A percentile compares a stretch with the other conserved stretches of the same genome.
phyloP scores from a whole-genome alignment of 1,139 yeast species.

The Zygosaccharomyces pseudobailii region DNA sequence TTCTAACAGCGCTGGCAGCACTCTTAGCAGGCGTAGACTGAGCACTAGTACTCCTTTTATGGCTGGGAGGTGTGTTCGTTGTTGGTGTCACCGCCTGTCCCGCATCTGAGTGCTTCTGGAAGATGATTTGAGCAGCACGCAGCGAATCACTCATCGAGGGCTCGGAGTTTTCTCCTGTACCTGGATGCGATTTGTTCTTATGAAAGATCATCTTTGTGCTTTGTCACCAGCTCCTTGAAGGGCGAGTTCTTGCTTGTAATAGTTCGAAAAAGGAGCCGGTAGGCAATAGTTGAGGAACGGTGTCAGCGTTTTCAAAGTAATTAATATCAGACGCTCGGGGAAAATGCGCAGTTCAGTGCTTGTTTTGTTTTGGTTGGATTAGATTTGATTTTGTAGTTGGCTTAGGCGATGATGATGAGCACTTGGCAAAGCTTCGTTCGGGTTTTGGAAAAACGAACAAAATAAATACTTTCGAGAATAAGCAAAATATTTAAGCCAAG shows the following conservation, averaged over 20 bases:
- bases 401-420: background rate
- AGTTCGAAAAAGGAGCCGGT: background rate
- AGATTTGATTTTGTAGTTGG: background rate
- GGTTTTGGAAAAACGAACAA: constrained; percentile 1
- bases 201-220: constrained; percentile 4
- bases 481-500: background rate
- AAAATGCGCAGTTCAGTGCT: background rate
- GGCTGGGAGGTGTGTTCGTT: background rate
- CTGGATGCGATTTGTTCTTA: constrained; percentile 11
- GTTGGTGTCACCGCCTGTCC: background rate
- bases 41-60: background rate
- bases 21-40: background rate
- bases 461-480: constrained; percentile 1
- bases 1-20: background rate
- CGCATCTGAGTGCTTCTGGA: constrained; percentile 15
- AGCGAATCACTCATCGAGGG: constrained; percentile 16
- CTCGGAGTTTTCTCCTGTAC: constrained; percentile 11
- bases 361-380: background rate
- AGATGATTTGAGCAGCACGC: constrained; percentile 20
- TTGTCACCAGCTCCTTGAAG: background rate
- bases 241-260: background rate
- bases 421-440: background rate
- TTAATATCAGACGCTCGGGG: background rate
- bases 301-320: background rate
- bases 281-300: background rate